Evolutionary conservation across 1,284 basidiomycete genomes (phyloP).

Genomic region (Tilletiopsis washingtonensis): DNA sequence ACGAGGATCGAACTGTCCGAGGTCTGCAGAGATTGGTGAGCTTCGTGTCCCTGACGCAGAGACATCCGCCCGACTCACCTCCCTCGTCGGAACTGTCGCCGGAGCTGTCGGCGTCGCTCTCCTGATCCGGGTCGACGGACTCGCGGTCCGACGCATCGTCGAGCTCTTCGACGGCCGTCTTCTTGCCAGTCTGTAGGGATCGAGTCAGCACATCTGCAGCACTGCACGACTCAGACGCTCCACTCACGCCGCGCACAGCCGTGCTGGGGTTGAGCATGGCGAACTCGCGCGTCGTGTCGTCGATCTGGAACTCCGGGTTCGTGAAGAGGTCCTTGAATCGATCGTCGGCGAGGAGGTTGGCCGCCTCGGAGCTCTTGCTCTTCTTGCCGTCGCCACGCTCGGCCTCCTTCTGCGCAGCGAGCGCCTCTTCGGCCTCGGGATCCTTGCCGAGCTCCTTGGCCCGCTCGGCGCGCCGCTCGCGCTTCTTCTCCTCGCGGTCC

Average conservation of each 20-base stretch:
- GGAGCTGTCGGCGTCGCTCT: slow-evolving; percentile 13
- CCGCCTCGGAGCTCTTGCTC: too few species aligned
- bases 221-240: not conserved
- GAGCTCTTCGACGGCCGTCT: slow-evolving; percentile 77
- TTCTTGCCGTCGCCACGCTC: slow-evolving; percentile 47
- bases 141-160: slow-evolving; percentile 67
- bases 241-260: slow-evolving; percentile 40
- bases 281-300: slow-evolving; percentile 77
- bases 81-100: slow-evolving; percentile 10
- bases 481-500: slow-evolving; percentile 56
- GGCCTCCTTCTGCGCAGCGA: slow-evolving; percentile 46
- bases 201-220: too few species aligned
- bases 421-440: slow-evolving; percentile 47
- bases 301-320: slow-evolving; percentile 88
- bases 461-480: slow-evolving; percentile 26
- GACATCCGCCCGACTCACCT: not conserved
- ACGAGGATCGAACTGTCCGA: slow-evolving; percentile 25
- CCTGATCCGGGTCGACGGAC: slow-evolving; percentile 53
- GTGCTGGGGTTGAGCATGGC: slow-evolving; percentile 82
- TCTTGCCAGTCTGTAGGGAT: too few species aligned
- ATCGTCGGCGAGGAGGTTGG: slow-evolving; percentile 68
- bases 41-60: too few species aligned
- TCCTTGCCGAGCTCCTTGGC: slow-evolving; percentile 29
- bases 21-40: slow-evolving; percentile 24
- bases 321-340: slow-evolving; percentile 88